Conservation (phyloP, 1,284 basidiomycete species). For the Phenoliferia sp. region DNA sequence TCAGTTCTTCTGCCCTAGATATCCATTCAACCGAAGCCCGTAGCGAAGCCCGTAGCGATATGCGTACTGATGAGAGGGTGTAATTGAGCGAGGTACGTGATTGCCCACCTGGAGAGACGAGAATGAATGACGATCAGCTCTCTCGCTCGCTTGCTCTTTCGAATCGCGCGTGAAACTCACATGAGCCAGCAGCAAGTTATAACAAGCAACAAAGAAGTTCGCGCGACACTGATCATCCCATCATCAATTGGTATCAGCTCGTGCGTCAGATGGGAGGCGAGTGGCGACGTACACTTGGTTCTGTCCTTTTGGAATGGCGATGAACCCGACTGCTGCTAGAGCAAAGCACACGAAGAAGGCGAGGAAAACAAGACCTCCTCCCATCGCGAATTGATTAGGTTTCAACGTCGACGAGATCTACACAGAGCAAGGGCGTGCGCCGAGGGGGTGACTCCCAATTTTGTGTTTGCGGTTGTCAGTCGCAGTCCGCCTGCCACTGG, state of each 20-base stretch:
- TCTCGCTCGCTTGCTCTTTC: background rate
- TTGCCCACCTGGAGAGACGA: conserved; percentile 67
- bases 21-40: background rate
- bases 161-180: conserved; percentile 39
- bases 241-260: too few species aligned
- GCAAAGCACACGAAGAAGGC: conserved; percentile 43
- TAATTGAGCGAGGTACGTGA: conserved; percentile 85
- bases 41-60: background rate
- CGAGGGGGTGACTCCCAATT: too few species aligned
- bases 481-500: too few species aligned
- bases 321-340: conserved; percentile 61
- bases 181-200: conserved; percentile 80
- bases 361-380: conserved; percentile 38
- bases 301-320: conserved; percentile 73
- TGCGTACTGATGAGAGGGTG: conserved; percentile 75
- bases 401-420: background rate
- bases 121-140: background rate
- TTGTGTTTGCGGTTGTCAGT: too few species aligned
- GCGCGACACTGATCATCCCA: conserved; percentile 64
- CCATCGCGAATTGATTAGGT: conserved; percentile 15
- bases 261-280: background rate
- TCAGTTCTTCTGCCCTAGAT: background rate
- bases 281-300: conserved; percentile 69
- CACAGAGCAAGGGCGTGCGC: too few species aligned
- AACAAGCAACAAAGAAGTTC: conserved; percentile 69